Base-by-base conservation (phyloP, 1,139 yeast species). In the Scheffersomyces lignicola region DNA sequence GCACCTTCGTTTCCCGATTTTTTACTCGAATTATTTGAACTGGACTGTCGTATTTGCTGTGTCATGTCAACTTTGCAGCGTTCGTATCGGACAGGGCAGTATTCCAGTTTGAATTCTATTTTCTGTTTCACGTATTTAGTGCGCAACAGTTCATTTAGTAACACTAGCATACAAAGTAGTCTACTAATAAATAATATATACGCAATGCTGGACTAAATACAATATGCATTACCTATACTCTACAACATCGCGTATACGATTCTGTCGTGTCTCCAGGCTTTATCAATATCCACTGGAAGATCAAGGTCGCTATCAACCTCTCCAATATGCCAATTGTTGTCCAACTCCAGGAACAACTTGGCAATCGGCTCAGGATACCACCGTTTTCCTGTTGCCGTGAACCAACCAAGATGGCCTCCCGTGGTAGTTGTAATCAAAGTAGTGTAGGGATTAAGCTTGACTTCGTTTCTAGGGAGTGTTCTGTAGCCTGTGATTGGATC, bases 361-460 rank as follows among this genome's bases (percentile, higher is more conserved):
- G 71, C 56, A 17, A 69, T 40, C 0, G 75, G 75, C 9, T 49
- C 48, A 2, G 72, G 54, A 42, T 70, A 67, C 88, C 88, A 82
- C 43, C 87, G 63, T 10, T 56, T 57, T 22, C 78, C 74, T 32
- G 60, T 58, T 43, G 59, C 61, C 32, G 65, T 66, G 43, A 75
- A 76, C 82, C 82, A 78, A 1, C 80, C 82, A 39, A 78, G 63
- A 61, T 92, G 98, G 7, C 97, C 98, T 38, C 98, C 98, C 20
- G 80, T 61, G 22, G 80, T 73, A 0, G 97, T 86, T 33, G 81
- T 76, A 12, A 83, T 65, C 48, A 86, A 57, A 22, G 79, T 62
- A 20, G 83, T 62, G 54, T 77, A 84, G 7, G 96, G 96, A 50
- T 89, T 90, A 29, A 68, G 60, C 29, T 53, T 52, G 5, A 80